Conservation (phyloP, 805 yeast species). For the Barnettozyma vustinii region DNA sequence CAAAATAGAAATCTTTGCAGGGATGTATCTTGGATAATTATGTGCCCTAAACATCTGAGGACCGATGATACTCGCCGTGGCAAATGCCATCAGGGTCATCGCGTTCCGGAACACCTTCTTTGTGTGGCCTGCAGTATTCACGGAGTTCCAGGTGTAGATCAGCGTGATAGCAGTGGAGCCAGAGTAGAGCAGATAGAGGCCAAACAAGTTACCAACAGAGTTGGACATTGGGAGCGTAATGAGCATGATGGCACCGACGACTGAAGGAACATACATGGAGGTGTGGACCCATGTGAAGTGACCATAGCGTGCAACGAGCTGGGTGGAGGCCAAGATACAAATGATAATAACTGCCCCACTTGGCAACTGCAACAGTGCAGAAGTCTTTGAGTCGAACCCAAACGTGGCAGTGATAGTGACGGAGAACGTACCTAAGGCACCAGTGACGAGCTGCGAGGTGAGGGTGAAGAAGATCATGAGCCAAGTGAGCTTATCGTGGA, state of each 20-base stretch:
- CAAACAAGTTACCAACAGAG: conserved; percentile 40
- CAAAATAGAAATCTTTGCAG: conserved; percentile 54
- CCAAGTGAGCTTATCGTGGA: conserved; percentile 41
- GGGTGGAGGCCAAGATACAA: conserved; percentile 33
- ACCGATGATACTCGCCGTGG: conserved; percentile 50
- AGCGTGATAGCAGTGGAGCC: conserved; percentile 51
- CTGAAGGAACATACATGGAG: conserved; percentile 41
- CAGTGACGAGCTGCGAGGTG: conserved; percentile 40
- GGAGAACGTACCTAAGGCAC: conserved; percentile 29
- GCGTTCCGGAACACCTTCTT: conserved; percentile 48
- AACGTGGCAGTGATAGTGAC: conserved; percentile 14
- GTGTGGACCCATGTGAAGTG: conserved; percentile 29
- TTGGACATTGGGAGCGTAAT: conserved; percentile 30
- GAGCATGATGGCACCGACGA: conserved; percentile 45
- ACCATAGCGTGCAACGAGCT: conserved; percentile 30
- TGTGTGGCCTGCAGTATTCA: conserved; percentile 55
- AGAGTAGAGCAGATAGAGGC: conserved; percentile 43
- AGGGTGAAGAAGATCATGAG: conserved; percentile 36
- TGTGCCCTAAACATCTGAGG: conserved; percentile 52
- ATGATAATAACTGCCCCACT: conserved; percentile 43
- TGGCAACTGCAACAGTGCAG: conserved; percentile 48
- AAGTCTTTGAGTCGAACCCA: conserved; percentile 24
- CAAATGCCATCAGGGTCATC: conserved; percentile 46
- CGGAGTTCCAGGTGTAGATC: conserved; percentile 51
- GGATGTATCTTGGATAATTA: conserved; percentile 45